Conservation (phyloP, 2,329 filamentous ascomycete genomes). For the Chrysoporthe deuterocubensis region DNA sequence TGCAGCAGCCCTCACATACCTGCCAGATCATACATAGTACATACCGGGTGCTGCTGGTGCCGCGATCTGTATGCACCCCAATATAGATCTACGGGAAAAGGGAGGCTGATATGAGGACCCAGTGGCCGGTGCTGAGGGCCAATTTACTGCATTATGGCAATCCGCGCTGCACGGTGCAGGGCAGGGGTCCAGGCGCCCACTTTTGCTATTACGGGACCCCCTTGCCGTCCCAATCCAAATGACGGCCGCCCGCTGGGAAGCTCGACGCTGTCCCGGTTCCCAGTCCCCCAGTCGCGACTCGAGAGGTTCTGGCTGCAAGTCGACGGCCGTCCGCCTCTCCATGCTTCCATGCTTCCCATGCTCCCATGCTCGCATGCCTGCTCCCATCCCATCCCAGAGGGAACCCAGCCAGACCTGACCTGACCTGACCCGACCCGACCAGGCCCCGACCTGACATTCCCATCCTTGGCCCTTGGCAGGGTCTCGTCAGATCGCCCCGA, state of each 20-base stretch:
- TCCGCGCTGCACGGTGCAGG: slow-evolving; percentile 4
- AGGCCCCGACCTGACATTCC: background rate
- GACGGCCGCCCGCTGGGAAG: background rate
- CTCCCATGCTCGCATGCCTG: too few species aligned
- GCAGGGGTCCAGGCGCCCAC: background rate
- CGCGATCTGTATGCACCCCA: background rate
- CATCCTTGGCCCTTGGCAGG: slow-evolving; percentile 3
- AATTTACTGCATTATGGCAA: slow-evolving; percentile 8
- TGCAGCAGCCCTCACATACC: background rate
- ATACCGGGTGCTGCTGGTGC: background rate
- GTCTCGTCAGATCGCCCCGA: background rate
- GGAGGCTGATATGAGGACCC: slow-evolving; percentile 8
- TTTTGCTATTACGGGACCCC: slow-evolving; percentile 13
- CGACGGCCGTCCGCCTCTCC: too few species aligned
- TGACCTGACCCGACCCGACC: background rate
- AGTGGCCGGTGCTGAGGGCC: background rate
- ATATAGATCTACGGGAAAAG: background rate
- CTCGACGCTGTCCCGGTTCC: too few species aligned
- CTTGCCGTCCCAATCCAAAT: background rate
- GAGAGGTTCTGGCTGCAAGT: too few species aligned
- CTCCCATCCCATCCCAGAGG: too few species aligned
- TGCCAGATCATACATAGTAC: background rate
- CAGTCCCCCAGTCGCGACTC: too few species aligned
- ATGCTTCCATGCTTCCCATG: too few species aligned
- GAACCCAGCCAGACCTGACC: background rate